Conservation (phyloP, 495 filamentous ascomycete genomes). For the Xylaria palmicola region DNA sequence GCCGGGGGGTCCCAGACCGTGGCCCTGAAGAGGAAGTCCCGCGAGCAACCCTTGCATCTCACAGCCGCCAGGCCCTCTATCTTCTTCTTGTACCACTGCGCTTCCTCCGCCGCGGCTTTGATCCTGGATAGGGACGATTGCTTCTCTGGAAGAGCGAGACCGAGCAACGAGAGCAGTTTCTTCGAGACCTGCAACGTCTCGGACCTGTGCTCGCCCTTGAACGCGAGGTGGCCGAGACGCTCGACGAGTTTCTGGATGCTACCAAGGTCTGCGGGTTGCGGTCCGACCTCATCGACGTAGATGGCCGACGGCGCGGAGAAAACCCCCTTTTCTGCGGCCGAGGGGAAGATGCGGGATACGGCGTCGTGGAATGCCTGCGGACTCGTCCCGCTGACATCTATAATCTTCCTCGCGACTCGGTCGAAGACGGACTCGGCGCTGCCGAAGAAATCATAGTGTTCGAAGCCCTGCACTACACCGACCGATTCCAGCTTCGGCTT, state of each 20-base stretch:
- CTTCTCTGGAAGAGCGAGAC: background rate
- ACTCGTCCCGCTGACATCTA: background rate
- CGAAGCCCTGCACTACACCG: background rate
- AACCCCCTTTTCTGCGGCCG: background rate
- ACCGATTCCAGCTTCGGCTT: background rate
- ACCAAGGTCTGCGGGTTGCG: background rate
- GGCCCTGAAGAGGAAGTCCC: background rate
- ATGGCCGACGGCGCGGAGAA: background rate
- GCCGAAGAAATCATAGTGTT: conserved; percentile 4
- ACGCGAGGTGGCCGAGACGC: background rate
- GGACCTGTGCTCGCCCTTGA: background rate
- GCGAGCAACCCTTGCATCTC: conserved; percentile 2
- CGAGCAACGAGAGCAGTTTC: background rate
- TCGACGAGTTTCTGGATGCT: background rate
- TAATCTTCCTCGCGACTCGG: background rate
- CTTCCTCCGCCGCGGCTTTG: background rate
- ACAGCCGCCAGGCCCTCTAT: background rate
- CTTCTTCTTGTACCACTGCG: conserved; percentile 4
- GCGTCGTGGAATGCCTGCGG: background rate
- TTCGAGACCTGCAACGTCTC: background rate
- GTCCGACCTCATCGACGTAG: background rate
- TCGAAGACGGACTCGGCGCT: background rate
- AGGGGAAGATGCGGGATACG: background rate
- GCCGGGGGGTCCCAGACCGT: background rate
- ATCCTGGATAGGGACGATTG: background rate